A percentile compares a stretch with the other conserved stretches of the same genome.
Conservation (phyloP, 495 filamentous ascomycete genomes). For the Neurospora terricola region DNA sequence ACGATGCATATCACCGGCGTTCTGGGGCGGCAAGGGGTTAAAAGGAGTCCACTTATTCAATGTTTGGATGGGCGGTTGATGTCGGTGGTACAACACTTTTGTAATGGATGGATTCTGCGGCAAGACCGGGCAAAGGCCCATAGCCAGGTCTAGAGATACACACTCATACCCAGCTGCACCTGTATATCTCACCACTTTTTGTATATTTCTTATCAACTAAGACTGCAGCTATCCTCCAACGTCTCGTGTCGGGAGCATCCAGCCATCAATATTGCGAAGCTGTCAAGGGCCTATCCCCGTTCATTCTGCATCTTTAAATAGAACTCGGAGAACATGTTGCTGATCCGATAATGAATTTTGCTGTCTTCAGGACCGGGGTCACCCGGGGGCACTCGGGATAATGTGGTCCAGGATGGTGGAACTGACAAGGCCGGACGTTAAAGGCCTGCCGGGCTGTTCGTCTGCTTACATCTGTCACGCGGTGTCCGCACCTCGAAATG, state of each 20-base stretch:
- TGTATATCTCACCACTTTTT: not conserved
- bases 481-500: not conserved
- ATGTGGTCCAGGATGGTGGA: not conserved
- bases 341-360: not conserved
- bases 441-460: not conserved
- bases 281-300: not conserved
- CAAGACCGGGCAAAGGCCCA: not conserved
- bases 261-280: not conserved
- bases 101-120: not conserved
- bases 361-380: not conserved
- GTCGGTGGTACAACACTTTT: not conserved
- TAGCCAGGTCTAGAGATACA: not conserved
- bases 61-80: not conserved
- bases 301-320: not conserved
- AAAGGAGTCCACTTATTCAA: not conserved
- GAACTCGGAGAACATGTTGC: not conserved
- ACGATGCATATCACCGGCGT: conserved; percentile 2
- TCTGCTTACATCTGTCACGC: not conserved
- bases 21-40: not conserved
- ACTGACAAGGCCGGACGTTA: not conserved
- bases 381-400: not conserved
- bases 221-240: not conserved
- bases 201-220: not conserved
- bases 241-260: not conserved
- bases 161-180: not conserved